Conservation (phyloP, 2,329 filamentous ascomycete species). For the Pseudogymnoascus destructans region DNA sequence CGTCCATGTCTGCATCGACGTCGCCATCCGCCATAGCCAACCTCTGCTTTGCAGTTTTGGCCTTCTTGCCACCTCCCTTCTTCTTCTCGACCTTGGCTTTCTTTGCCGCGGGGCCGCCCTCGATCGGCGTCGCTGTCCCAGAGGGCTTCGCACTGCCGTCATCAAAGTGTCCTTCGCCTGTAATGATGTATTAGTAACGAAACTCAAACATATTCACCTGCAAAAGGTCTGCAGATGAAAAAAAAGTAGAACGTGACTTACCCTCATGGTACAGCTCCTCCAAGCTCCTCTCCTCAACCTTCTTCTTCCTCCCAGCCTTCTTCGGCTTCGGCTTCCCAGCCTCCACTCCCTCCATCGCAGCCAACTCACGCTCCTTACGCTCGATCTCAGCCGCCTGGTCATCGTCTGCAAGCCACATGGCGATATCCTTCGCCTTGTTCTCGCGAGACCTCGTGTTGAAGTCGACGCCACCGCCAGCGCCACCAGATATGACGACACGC, state of each 20-base stretch:
- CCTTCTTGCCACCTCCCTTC: conserved; percentile 44
- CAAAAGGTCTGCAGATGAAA: not conserved
- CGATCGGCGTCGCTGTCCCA: conserved; percentile 71
- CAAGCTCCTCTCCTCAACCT: conserved; percentile 49
- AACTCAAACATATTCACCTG: conserved; percentile 12
- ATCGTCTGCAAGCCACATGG: conserved; percentile 96
- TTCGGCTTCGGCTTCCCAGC: conserved; percentile 48
- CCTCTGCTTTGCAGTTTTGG: conserved; percentile 56
- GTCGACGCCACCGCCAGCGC: conserved; percentile 71
- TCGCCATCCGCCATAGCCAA: conserved; percentile 54
- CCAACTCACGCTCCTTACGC: conserved; percentile 75
- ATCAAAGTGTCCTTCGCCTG: conserved; percentile 94
- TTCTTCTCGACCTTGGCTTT: conserved; percentile 41
- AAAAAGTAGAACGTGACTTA: conserved; percentile 37
- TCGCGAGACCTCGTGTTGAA: conserved; percentile 87
- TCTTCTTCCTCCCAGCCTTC: conserved; percentile 47
- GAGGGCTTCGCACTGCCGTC: conserved; percentile 70
- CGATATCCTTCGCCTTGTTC: conserved; percentile 94
- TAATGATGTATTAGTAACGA: conserved; percentile 25
- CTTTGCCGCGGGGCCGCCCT: conserved; percentile 36
- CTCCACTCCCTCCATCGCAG: conserved; percentile 43
- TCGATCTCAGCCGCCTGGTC: conserved; percentile 92
- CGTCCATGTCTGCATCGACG: conserved; percentile 17
- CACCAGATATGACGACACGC: conserved; percentile 88
- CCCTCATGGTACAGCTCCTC: conserved; percentile 99